Conservation (phyloP, 805 yeast species). For the Pichia paraexigua region DNA sequence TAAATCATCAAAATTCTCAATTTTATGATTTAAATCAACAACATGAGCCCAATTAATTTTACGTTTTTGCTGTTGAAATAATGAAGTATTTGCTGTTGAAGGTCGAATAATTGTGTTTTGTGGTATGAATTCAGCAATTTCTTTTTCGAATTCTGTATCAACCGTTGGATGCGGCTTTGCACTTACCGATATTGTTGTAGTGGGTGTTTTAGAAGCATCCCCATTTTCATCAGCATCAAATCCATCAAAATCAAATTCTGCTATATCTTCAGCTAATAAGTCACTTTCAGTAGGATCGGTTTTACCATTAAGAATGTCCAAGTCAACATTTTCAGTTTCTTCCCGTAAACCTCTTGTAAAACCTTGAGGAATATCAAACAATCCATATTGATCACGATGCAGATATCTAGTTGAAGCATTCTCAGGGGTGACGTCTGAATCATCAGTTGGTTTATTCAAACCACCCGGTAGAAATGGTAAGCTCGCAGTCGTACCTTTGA, state of each 20-base stretch:
- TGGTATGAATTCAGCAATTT: constrained; percentile 25
- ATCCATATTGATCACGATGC: constrained; percentile 65
- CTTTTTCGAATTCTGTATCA: constrained; percentile 30
- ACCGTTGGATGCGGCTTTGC: constrained; percentile 5
- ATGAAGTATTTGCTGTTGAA: constrained; percentile 5
- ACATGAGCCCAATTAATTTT: constrained; percentile 86
- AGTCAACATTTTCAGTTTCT: constrained; percentile 5
- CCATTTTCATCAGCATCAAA: background rate
- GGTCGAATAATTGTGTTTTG: constrained; percentile 23
- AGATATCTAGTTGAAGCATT: constrained; percentile 29
- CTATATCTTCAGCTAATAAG: constrained; percentile 5
- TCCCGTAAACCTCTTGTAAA: constrained; percentile 59
- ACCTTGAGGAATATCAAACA: constrained; percentile 81
- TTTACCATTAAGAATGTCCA: constrained; percentile 7
- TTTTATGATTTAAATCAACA: constrained; percentile 75
- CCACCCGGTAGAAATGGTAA: constrained; percentile 96
- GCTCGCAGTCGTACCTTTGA: constrained; percentile 63
- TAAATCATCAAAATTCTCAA: constrained; percentile 77
- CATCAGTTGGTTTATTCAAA: constrained; percentile 16
- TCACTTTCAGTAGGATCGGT: constrained; percentile 8
- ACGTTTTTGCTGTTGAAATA: constrained; percentile 4
- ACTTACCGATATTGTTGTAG: background rate
- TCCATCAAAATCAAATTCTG: constrained; percentile 1
- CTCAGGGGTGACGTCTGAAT: constrained; percentile 21
- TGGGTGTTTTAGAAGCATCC: background rate